Evolutionary conservation across 192 early-diverging fungal species (phyloP), one percentile per base, ranked within the genome.

Genomic region (Entomortierella beljakovae): DNA sequence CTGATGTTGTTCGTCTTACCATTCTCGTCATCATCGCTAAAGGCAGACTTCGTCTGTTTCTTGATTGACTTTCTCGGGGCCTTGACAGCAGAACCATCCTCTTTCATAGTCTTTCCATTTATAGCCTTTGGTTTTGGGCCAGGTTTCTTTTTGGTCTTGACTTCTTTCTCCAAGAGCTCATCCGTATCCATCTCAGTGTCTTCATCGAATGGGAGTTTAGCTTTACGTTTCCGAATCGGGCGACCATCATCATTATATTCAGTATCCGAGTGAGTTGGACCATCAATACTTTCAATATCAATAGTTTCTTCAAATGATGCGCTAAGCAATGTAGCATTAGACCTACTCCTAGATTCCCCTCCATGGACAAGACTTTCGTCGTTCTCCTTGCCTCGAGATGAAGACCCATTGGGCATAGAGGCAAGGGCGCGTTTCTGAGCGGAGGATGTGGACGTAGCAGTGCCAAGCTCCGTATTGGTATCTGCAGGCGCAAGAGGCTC

Each of bases 131-230:
- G 25, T 22, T 61, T 77, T 35, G 67, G 51, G 2, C 15, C 34
- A 15, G 61, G 61, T 9, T 70, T 79, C 62, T 70, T 79, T 48
- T 79, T 70, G 15, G 66, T 69, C 48, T 69, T 79, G 49, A 79
- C 67, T 9, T 79, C 75, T 37, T 63, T 63, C 55, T 77, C 66
- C 60, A 77, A 57, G 20, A 77, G 66, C 25, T 77, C 74, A 20
- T 77, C 74, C 6, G 74, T 77, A 49, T 77, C 74, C 74, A 77
- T 77, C 6, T 77, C 74, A 1, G 74, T 69, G 56, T 77, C 74
- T 42, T 77, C 74, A 51, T 68, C 74, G 64, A 63, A 77, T 4
- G 72, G 72, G 3, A 68, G 58, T 9, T 58, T 75, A 1, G 72
- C 72, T 38, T 77, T 77, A 35, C 65, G 74, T 37, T 77, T 77